A percentile compares a stretch with the other conserved stretches of the same genome.
phyloP scores from a whole-genome alignment of 495 filamentous ascomycete species.

The Apodospora peruviana region DNA sequence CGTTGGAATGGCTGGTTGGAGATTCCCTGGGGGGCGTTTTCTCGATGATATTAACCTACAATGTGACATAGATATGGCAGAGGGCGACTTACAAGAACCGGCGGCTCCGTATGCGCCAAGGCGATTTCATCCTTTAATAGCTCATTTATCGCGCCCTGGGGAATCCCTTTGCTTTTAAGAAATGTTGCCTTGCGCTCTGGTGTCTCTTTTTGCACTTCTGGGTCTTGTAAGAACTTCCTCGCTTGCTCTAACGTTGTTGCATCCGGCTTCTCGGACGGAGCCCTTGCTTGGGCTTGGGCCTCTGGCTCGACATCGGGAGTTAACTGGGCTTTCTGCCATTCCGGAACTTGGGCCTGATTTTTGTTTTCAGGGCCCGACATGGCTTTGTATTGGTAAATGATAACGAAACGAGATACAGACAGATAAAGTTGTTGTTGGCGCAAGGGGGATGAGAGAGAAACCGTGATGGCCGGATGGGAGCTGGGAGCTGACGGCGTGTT shows the following conservation, averaged over 20 bases:
- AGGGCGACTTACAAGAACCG: conserved; percentile 12
- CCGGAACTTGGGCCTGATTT: conserved; percentile 8
- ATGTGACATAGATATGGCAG: no score
- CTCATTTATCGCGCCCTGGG: conserved; percentile 57
- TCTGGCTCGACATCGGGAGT: conserved; percentile 4
- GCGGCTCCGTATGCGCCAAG: conserved; percentile 25
- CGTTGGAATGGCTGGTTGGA: neutral
- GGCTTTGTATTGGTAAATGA: neutral
- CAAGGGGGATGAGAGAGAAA: no score
- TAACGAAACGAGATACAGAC: no score
- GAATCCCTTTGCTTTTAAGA: conserved; percentile 73
- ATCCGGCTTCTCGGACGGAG: conserved; percentile 17
- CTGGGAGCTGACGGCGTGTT: neutral
- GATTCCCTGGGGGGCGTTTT: no score
- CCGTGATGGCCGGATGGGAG: no score
- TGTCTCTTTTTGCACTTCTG: conserved; percentile 63
- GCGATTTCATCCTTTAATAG: conserved; percentile 47
- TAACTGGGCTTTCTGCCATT: conserved; percentile 11
- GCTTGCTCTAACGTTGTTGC: conserved; percentile 61
- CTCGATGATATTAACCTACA: no score
- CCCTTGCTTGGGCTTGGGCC: neutral
- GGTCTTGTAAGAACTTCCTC: conserved; percentile 71
- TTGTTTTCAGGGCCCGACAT: conserved; percentile 16
- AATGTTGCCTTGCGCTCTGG: conserved; percentile 72
- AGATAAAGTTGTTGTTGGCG: no score